Conservation (phyloP, 805 yeast genomes). For the Torulaspora franciscae region DNA sequence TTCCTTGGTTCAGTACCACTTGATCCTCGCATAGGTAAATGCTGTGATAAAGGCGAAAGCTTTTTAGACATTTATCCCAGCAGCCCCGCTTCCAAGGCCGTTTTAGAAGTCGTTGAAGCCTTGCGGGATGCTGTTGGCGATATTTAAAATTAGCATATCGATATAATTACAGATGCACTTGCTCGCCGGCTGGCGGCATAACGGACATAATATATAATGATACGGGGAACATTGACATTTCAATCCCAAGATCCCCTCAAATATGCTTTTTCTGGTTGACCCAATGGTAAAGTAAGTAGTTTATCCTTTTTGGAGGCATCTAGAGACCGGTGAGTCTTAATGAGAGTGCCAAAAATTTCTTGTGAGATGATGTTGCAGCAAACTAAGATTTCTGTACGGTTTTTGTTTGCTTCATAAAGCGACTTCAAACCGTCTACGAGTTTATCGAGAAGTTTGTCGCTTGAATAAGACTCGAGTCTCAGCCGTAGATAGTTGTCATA, state of each 20-base stretch:
- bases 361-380: constrained; percentile 53
- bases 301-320: constrained; percentile 4
- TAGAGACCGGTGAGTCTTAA: constrained; percentile 5
- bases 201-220: background rate
- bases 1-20: constrained; percentile 91
- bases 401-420: constrained; percentile 35
- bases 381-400: constrained; percentile 37
- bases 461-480: constrained; percentile 24
- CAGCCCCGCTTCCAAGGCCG: constrained; percentile 87
- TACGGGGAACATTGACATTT: background rate
- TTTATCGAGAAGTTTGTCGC: constrained; percentile 34
- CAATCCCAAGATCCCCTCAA: constrained; percentile 32
- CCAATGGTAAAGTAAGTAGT: constrained; percentile 24
- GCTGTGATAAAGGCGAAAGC: constrained; percentile 82
- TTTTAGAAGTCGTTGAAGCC: constrained; percentile 74
- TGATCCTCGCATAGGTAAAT: constrained; percentile 88
- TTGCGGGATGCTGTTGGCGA: constrained; percentile 52
- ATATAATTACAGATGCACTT: constrained; percentile 1
- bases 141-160: constrained; percentile 12
- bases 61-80: constrained; percentile 82
- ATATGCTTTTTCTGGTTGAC: constrained; percentile 32
- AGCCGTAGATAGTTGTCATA: constrained; percentile 47
- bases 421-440: constrained; percentile 45
- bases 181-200: constrained; percentile 1
- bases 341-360: constrained; percentile 33